Percentiles rank a stretch among this genome's conserved stretches.
Evolutionary conservation across 139 green algal genomes (phyloP).

Genomic region (Chlorella ohadii): DNA sequence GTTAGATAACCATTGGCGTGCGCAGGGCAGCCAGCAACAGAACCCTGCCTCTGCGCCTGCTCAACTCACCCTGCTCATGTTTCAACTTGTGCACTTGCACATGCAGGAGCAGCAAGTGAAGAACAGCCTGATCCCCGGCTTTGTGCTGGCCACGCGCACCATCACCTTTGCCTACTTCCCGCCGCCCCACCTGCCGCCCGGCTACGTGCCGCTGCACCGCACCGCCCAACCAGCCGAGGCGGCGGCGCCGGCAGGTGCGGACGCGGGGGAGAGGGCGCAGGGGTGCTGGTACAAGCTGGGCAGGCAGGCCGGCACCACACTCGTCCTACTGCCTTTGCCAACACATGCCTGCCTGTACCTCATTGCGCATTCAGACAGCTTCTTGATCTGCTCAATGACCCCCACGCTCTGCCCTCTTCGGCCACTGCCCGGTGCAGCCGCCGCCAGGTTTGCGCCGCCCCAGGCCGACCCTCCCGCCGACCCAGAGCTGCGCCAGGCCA

Average conservation of each 20-base stretch:
- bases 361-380: too few species aligned
- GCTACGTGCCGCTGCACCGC: slow-evolving; percentile 42
- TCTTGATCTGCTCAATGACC: too few species aligned
- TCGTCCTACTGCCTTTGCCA: too few species aligned
- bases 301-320: too few species aligned
- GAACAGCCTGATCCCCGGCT: slow-evolving; percentile 51
- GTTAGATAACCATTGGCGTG: too few species aligned
- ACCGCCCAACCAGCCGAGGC: background rate
- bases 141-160: slow-evolving; percentile 32
- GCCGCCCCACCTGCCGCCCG: slow-evolving; percentile 37
- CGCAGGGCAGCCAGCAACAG: too few species aligned
- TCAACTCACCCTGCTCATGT: too few species aligned
- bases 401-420: too few species aligned
- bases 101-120: slow-evolving; percentile 29
- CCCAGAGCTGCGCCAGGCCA: slow-evolving; percentile 56
- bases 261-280: too few species aligned
- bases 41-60: too few species aligned
- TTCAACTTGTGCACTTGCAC: background rate
- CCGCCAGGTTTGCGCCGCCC: slow-evolving; percentile 17
- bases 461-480: slow-evolving; percentile 60
- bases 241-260: background rate
- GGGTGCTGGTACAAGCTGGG: too few species aligned
- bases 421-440: background rate
- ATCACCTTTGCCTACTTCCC: slow-evolving; percentile 29
- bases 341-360: too few species aligned